phyloP scores from a whole-genome alignment of 129 eudicot species.

The Flaveria ramosissima region DNA sequence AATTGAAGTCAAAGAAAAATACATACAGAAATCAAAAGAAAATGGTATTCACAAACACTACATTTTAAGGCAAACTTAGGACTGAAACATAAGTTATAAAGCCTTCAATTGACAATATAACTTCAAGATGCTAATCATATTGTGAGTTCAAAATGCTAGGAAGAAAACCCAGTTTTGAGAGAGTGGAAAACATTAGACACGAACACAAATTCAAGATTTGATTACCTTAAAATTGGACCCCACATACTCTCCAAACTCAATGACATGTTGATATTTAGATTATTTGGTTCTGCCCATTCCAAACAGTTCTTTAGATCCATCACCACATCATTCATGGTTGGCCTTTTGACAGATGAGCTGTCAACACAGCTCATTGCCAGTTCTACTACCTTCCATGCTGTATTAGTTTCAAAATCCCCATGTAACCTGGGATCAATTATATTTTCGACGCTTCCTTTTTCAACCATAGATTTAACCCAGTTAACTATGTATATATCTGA shows the following conservation, averaged over 20 bases:
- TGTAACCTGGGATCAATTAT: slow-evolving; percentile 26
- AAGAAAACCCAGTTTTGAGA: not conserved
- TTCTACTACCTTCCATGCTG: slow-evolving; percentile 24
- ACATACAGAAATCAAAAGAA: not conserved
- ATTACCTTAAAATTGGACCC: slow-evolving; percentile 14
- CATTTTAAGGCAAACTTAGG: not conserved
- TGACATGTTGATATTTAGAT: not conserved
- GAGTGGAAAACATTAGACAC: slow-evolving; percentile 19
- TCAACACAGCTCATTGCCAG: slow-evolving; percentile 30
- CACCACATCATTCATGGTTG: slow-evolving; percentile 35
- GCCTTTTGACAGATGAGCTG: slow-evolving; percentile 20
- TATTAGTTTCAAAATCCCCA: slow-evolving; percentile 16
- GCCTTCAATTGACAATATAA: not conserved
- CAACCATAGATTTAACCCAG: slow-evolving; percentile 27
- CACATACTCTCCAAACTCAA: slow-evolving; percentile 21
- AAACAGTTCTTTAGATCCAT: slow-evolving; percentile 26
- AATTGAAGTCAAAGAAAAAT: not conserved
- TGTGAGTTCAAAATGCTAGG: not conserved
- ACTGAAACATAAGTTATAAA: not conserved
- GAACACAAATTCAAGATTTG: slow-evolving; percentile 15
- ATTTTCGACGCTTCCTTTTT: not conserved
- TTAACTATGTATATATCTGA: slow-evolving; percentile 2
- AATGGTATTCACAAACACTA: not conserved
- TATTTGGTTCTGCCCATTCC: not conserved
- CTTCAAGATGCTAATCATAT: not conserved